phyloP scores from a whole-genome alignment of 208 protist genomes.

The Novymonas esmeraldas region DNA sequence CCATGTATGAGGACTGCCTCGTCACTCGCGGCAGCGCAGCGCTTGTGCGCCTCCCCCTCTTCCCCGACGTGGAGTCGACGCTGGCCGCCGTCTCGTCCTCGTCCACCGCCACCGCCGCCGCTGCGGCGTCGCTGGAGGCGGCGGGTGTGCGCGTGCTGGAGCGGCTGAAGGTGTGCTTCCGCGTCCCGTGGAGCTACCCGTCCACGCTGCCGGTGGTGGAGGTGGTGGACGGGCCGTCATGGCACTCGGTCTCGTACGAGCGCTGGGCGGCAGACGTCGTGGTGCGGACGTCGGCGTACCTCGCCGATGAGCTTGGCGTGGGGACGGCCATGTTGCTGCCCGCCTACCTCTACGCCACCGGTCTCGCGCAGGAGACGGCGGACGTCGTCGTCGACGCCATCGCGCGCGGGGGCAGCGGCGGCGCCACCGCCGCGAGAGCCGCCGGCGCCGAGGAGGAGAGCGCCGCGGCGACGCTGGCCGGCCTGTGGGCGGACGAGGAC shows the following conservation, averaged over 20 bases:
- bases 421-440: conserved; percentile 1
- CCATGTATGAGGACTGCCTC: conserved; percentile 73
- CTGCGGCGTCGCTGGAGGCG: conserved; percentile 12
- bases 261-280: conserved; percentile 58
- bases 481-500: conserved; percentile 45
- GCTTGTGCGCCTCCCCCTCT: conserved; percentile 21
- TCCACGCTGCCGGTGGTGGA: conserved; percentile 47
- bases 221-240: conserved; percentile 49
- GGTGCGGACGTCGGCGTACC: conserved; percentile 34
- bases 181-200: conserved; percentile 56
- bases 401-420: conserved; percentile 14
- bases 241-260: conserved; percentile 53
- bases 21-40: conserved; percentile 7
- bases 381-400: conserved; percentile 40
- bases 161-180: conserved; percentile 51
- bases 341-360: conserved; percentile 54
- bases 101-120: too few species aligned
- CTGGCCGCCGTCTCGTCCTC: conserved; percentile 52
- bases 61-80: conserved; percentile 35
- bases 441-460: conserved; percentile 10
- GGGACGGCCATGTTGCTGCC: conserved; percentile 69
- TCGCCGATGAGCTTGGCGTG: conserved; percentile 53
- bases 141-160: conserved; percentile 26
- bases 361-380: conserved; percentile 39
- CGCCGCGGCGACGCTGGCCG: conserved; percentile 1